Base-by-base conservation (phyloP, 2,329 filamentous ascomycete species). In the Colletotrichum plurivorum region DNA sequence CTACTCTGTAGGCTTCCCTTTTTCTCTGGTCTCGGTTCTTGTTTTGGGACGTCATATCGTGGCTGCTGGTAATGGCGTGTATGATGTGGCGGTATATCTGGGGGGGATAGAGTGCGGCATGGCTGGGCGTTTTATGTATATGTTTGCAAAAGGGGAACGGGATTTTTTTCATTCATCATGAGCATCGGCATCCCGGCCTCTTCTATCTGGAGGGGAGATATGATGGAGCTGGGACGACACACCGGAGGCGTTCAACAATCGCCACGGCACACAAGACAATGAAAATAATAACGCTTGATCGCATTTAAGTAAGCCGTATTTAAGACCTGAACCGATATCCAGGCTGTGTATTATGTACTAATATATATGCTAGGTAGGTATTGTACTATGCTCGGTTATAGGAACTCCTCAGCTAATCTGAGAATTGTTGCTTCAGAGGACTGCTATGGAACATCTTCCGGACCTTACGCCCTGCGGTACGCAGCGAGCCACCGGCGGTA, bases 151-250 rank as follows among this genome's bases (percentile, higher is more conserved):
- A 36, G 10, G 53, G 66, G 15, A 36, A 31, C 22, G 36, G 61
- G 31, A 56, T 45, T 60, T 60, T 39, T n/a, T 60, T 60, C 51
- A 69, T 69, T 60, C 62, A 69, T 66, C 66, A 69, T 60, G 55
- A 55, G 62, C 66, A 69, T 66, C 41, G 54, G 55, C 62, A 52
- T 66, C 62, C 54, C 20, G 63, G 56, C 48, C n/a, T 20, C 31
- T 20, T 31, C 31, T 36, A 9, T 36, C 31, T 9, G 31, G 31
- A 36, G 31, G 10, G 31, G 31, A 9, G 27, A 12, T 36, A 36
- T 10, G 31, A 43, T 52, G 13, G 16, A 62, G 15, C 39, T 27
- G 49, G 43, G 43, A 36, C 45, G 15, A 45, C 20, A 62, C 8
- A 63, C 16, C 18, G 51, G 49, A 55, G 66, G 66, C 56, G 62